Evolutionary conservation across 805 yeast species (phyloP).

Genomic region (Metschnikowia koreensis): DNA sequence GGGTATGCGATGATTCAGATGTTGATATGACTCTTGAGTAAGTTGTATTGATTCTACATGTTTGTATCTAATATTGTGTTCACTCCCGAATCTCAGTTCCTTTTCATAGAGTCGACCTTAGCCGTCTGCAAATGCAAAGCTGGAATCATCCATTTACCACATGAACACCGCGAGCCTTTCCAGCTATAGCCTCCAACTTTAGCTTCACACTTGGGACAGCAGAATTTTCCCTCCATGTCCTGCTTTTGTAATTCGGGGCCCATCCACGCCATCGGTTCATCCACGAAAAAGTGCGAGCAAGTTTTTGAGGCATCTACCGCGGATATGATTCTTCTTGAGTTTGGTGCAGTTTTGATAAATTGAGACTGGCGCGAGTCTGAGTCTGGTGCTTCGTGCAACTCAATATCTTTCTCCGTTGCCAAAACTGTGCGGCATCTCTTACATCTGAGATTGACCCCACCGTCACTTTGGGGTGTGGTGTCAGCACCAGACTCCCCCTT

Average conservation of each 20-base stretch:
- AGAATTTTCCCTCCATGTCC: slow-evolving; percentile 80
- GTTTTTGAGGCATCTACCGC: slow-evolving; percentile 52
- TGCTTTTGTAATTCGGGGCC: slow-evolving; percentile 68
- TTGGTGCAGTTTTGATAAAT: slow-evolving; percentile 62
- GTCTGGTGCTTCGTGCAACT: slow-evolving; percentile 66
- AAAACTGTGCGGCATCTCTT: slow-evolving; percentile 74
- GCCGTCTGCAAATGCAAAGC: slow-evolving; percentile 79
- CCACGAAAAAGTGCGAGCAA: slow-evolving; percentile 80
- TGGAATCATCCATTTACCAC: slow-evolving; percentile 95
- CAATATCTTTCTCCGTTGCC: slow-evolving; percentile 61
- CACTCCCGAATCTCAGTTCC: background rate
- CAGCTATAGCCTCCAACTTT: slow-evolving; percentile 92
- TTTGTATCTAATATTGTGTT: background rate
- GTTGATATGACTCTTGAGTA: slow-evolving; percentile 47
- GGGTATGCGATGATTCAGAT: slow-evolving; percentile 33
- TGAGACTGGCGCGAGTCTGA: slow-evolving; percentile 62
- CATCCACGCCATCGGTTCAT: slow-evolving; percentile 93
- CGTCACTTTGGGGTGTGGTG: background rate
- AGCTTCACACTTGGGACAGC: slow-evolving; percentile 78
- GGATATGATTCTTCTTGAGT: slow-evolving; percentile 58
- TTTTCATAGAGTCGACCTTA: slow-evolving; percentile 66
- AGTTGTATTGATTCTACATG: slow-evolving; percentile 2
- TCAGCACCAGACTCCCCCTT: background rate
- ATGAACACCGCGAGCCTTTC: slow-evolving; percentile 92
- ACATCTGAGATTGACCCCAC: slow-evolving; percentile 55